Base-by-base conservation (phyloP, 1,284 basidiomycete species). In the Sphaerobolus stellatus region DNA sequence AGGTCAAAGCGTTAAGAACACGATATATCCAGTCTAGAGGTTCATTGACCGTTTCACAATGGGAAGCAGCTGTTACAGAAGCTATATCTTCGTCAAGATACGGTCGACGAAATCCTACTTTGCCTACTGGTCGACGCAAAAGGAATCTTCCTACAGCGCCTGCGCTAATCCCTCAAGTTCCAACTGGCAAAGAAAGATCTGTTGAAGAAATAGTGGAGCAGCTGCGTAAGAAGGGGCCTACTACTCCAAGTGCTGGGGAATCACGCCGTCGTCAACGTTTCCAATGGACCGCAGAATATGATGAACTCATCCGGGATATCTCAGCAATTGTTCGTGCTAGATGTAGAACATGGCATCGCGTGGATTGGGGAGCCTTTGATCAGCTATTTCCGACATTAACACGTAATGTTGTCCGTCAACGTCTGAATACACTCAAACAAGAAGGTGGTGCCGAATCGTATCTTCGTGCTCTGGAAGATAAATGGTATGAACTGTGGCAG, bases 291-390 rank as follows among this genome's bases (percentile, higher is more conserved):
- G 71, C 80, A 47, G 90, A 94, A 48, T 93, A 86, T 58, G 92
- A 96, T 59, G 94, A 96, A 58, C 78, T 94, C 28, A 83, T 88
- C 36, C 81, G 89, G 50, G 94, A 98, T 65, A 86, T 87, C 1
- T 87, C 83, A 41, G 89, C 83, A 2, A 86, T 98, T 59, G 83
- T 97, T 52, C 82, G 82, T 58, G 89, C 88, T 16, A 84, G 94
- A 24, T 91, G 88, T 66, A 76, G 84, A 48, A 65, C 73, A 53
- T 66, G 76, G 28, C 69, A 75, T 22, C 80, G 85, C 54, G 74
- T 88, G 38, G 86, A 90, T 60, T 87, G 85, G 79, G 76, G 75
- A 11, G 86, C 85, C 20, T 77, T 89, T 55, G 83, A 84, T 63
- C 87, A 92, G 67, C 79, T 94, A 16, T 94, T 94, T 66, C 87